A percentile compares a stretch with the other conserved stretches of the same genome.
Conservation (phyloP, 306 rosid genomes). For the Ziziphus jujuba region DNA sequence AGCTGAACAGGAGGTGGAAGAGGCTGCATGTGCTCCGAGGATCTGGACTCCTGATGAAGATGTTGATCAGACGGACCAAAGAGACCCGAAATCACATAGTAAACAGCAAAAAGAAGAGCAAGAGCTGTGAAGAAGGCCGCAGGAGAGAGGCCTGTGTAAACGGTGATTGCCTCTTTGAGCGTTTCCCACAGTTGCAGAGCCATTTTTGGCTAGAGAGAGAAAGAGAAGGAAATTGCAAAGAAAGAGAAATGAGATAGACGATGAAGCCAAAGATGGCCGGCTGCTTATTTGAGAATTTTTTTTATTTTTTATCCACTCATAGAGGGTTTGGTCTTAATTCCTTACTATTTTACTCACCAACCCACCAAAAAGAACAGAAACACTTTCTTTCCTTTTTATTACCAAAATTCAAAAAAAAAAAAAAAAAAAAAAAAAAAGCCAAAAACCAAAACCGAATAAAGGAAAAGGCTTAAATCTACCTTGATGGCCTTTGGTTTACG, state of each 20-base stretch:
- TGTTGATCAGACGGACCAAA: slow-evolving; percentile 46
- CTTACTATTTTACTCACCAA: too few species aligned
- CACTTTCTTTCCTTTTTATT: too few species aligned
- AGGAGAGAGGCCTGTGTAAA: slow-evolving; percentile 87
- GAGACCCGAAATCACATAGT: slow-evolving; percentile 59
- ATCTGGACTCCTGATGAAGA: slow-evolving; percentile 21
- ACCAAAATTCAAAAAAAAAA: too few species aligned
- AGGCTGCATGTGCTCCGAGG: slow-evolving; percentile 54
- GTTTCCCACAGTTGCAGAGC: slow-evolving; percentile 84
- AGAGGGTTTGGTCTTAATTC: neutral
- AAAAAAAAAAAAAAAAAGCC: too few species aligned
- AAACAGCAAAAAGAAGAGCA: slow-evolving; percentile 55
- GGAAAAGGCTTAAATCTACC: too few species aligned
- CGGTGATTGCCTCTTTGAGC: slow-evolving; percentile 68
- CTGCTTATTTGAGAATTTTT: neutral
- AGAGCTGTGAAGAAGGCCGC: slow-evolving; percentile 75
- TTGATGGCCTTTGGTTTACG: too few species aligned
- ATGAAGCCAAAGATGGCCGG: neutral
- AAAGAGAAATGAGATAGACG: neutral
- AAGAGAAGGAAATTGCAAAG: neutral
- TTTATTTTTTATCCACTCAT: neutral
- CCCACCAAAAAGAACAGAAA: too few species aligned
- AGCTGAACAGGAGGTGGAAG: slow-evolving; percentile 85
- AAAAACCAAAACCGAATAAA: too few species aligned
- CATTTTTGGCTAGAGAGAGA: slow-evolving; percentile 39